Evolutionary conservation across 2,329 filamentous ascomycete genomes (phyloP), one percentile per base, ranked within the genome.

Genomic region (Fusarium sp.): DNA sequence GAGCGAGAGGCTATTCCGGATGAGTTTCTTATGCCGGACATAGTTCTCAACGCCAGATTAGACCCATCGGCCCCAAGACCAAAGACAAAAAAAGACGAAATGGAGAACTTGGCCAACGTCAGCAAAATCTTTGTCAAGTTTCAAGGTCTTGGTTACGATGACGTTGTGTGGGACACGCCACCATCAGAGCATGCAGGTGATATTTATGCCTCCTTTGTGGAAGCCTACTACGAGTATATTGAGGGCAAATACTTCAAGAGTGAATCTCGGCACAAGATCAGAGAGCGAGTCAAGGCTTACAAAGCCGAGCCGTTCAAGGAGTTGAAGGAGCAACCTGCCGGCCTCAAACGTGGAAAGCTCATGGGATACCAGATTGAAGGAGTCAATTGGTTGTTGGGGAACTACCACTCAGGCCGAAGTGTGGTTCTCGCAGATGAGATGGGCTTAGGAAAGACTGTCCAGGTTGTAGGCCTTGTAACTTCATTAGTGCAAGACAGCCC

Each of bases 401-500:
- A 96, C 79, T 98, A 94, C 86, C 93, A 95, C 77, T 86, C 89
- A 56, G 87, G 91, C 74, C 91, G 93, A 78, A 98, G 96, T 77
- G 93, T 95, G 33, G 95, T 98, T 65, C 88, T 98, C 12, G 96
- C 96, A 1, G 96, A 99, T 79, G 96, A 99, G 79, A 99, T 99
- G 96, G 96, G 96, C 44, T 89, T 99, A 5, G 96, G 96, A 36
- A 99, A 99, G 84, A 99, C 96, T 0, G 94, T 99, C 36, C 96
- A 99, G 80, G 91, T 98, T 58, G 93, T 98, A 68, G 90, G 91
- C 6, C 89, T 97, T 70, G 88, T 98, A 68, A 91, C 93, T 3
- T 91, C 92, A 2, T 83, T 98, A 41, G 87, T 92, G 30, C 87
- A 92, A 68, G 88, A 91, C 57, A 82, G 82, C n/a, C 90, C 90